Evolutionary conservation across 2,329 filamentous ascomycete genomes (phyloP).

Genomic region (Talaromyces sp.): DNA sequence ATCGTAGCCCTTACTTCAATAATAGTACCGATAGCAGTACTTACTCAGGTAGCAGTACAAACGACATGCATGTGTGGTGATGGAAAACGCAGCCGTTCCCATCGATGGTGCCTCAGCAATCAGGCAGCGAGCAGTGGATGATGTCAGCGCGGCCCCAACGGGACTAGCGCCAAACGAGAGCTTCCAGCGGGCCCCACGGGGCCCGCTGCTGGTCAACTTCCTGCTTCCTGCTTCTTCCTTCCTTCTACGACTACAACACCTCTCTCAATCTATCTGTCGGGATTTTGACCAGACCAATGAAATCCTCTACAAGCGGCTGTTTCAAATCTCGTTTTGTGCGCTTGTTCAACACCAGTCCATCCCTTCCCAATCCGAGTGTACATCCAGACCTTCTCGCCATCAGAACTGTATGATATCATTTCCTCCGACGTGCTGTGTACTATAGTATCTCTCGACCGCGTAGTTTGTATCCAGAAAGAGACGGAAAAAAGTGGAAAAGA

Average conservation of each 20-base stretch:
- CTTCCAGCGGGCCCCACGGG: neutral
- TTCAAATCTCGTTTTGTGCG: neutral
- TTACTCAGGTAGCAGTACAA: neutral
- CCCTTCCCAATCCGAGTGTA: neutral
- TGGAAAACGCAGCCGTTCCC: conserved; percentile 1
- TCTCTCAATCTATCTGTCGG: neutral
- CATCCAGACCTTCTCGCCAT: neutral
- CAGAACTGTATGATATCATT: conserved; percentile 4
- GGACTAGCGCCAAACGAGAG: neutral
- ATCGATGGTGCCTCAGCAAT: neutral
- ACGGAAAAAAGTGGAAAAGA: neutral
- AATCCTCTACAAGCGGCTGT: neutral
- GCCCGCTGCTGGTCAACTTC: too few species aligned
- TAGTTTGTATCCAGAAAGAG: neutral
- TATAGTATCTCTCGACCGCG: neutral
- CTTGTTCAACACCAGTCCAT: too few species aligned
- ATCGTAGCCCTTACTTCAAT: too few species aligned
- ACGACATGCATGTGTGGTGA: neutral
- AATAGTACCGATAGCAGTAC: neutral
- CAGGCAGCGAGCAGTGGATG: conserved; percentile 6
- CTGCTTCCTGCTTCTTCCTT: neutral
- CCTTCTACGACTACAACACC: neutral
- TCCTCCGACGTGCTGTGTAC: neutral
- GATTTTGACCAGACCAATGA: conserved; percentile 5
- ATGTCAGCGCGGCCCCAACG: conserved; percentile 2